These are phyloP conservation scores for Urtica urens DNA, from an alignment of 306 rosid species.

Conservation along the genomic window DNA sequence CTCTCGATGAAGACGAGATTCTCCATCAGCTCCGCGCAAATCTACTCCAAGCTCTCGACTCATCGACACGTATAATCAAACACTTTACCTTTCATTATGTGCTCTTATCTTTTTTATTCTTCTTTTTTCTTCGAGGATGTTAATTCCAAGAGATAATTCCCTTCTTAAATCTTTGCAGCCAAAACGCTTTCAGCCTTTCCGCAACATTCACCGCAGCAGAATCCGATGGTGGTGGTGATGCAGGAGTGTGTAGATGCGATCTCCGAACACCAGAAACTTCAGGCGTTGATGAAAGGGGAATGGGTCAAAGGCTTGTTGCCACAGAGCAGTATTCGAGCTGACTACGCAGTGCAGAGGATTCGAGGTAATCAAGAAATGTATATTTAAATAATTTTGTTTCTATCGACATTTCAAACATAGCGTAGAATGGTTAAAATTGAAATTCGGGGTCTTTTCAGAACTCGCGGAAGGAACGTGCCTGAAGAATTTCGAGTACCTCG, in stretches of 20 bases:
- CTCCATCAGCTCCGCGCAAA: conserved; percentile 71
- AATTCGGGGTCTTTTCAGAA: conserved; percentile 50
- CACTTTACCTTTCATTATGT: too few relatives aligned
- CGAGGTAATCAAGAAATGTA: conserved; percentile 38
- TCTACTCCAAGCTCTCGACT: conserved; percentile 69
- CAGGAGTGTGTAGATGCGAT: conserved; percentile 78
- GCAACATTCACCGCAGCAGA: conserved; percentile 62
- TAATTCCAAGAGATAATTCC: not conserved
- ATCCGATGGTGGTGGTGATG: conserved; percentile 48
- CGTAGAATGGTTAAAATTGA: too few relatives aligned
- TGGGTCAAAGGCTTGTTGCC: conserved; percentile 90
- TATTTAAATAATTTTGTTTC: too few relatives aligned
- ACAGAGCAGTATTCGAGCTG: conserved; percentile 73
- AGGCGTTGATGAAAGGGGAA: conserved; percentile 87
- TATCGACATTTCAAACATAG: too few relatives aligned
- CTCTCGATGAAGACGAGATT: conserved; percentile 78
- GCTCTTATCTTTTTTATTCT: conserved; percentile 10
- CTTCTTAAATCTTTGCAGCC: conserved; percentile 37
- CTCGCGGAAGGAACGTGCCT: conserved; percentile 91
- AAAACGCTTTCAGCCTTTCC: conserved; percentile 30
- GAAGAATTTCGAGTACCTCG: conserved; percentile 87
- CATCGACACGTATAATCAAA: conserved; percentile 46
- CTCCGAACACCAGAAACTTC: conserved; percentile 85
- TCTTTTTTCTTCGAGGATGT: too few relatives aligned
- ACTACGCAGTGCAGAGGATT: conserved; percentile 74